Evolutionary conservation across 768 basidiomycete species (phyloP), one percentile per base, ranked within the genome.

Genomic region (Kwoniella botswanensis): DNA sequence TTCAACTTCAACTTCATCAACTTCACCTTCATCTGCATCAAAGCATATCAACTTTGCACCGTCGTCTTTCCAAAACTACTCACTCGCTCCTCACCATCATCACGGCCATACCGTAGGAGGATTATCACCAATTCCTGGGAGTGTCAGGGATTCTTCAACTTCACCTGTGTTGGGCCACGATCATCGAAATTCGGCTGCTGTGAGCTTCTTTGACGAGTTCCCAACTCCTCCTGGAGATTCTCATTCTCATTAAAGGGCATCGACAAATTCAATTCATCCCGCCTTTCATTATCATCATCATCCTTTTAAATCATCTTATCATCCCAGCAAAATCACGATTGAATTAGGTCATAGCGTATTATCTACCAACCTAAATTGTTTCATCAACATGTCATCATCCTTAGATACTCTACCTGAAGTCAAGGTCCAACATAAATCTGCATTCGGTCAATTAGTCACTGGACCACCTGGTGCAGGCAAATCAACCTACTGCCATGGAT

Each of bases 391-490:
- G 35, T 35, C 35, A 35, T 35, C 59, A 44, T 35, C 57, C 2
- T 41, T 22, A 15, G 64, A 64, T 56, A 44, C 59, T n/a, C 44
- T 70, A 42, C 63, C 68, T 50, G 29, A 43, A 29, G 18, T 46
- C 4, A 18, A 41, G 57, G 63, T 58, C 22, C 29, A 63, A 18
- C 68, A 70, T 43, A 44, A 54, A 17, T 64, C 55, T 54, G 79
- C 79, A 1, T 84, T 83, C 65, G 84, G 82, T 2, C 82, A 83
- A 68, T 69, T 84, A 6, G 83, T 85, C 46, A 84, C 83, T 61
- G 86, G 85, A 29, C 85, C 85, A 1, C 84, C 84, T 56, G 85
- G 84, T 22, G 81, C 81, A 1, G 85, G 86, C 44, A 86, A 86
- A 77, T 75, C 84, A 7, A 86, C 86, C 41, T 86, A 86, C 71